Base-by-base conservation (phyloP, 768 basidiomycete species). In the Agrocybe pediades region DNA sequence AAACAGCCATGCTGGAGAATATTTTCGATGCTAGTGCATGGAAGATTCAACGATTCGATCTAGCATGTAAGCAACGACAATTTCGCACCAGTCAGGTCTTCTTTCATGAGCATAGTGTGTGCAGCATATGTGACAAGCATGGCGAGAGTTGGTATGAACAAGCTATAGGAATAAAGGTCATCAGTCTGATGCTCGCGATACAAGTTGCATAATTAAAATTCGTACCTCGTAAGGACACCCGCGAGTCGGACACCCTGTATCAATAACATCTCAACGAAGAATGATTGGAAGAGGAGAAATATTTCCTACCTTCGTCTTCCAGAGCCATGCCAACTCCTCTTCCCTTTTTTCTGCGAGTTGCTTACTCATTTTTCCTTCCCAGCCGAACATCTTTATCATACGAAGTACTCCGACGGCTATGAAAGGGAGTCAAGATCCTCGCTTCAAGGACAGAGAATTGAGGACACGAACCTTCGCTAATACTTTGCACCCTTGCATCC, bases 341-440 rank as follows among this genome's bases (percentile, higher is more conserved):
- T 86, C 81, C 49, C 88, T 77, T 57, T 83, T 83, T 41, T 75
- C 74, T 7, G 71, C 67, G 43, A 92, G 72, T 46, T 72, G 74
- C 8, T 76, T 66, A 29, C 76, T 72, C 63, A 86, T 79, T 47
- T 81, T 75, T 49, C 79, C 76, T 74, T 86, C 78, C 78, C 88
- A 80, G 15, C 77, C 88, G 59, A 90, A 89, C 45, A 89, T 70
- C 67, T 90, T 90, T 62, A 87, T 71, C 82, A 88, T 87, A n/a
- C 86, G 79, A 9, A 87, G 64, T n/a, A 82, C 77, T 52, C 76
- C 78, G 62, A 84, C 71, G 2, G 73, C 84, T 83, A 44, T 9
- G 33, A 67, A 27, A 26, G 41, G 15, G 13, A 20, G 16, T 19
- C 23, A 45, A 41, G n/a, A 25, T 30, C 13, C 8, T 13, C 1